These are phyloP conservation scores for Clonostachys chloroleuca DNA, from an alignment of 2,329 filamentous ascomycete genomes.

Conservation along the genomic window DNA sequence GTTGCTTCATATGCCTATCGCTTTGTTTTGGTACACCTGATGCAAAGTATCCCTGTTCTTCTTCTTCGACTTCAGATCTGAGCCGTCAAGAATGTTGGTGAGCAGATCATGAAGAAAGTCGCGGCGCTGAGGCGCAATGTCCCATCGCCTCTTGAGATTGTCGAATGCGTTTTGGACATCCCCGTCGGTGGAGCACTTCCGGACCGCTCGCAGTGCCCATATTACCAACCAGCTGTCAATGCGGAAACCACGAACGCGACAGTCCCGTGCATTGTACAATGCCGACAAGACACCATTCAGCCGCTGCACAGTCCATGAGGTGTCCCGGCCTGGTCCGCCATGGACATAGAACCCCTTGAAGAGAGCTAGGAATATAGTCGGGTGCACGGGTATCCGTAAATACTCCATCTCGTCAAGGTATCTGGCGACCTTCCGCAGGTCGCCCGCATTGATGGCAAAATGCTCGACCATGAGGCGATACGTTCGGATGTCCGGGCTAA, in stretches of 20 bases:
- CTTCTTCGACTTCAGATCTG: slow-evolving; percentile 14
- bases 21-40: background rate
- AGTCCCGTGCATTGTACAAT: slow-evolving; percentile 52
- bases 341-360: slow-evolving; percentile 79
- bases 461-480: slow-evolving; percentile 77
- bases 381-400: slow-evolving; percentile 64
- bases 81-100: slow-evolving; percentile 30
- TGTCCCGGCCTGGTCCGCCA: slow-evolving; percentile 53
- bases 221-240: slow-evolving; percentile 58
- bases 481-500: slow-evolving; percentile 73
- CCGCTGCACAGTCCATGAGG: slow-evolving; percentile 68
- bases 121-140: slow-evolving; percentile 29
- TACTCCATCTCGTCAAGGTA: slow-evolving; percentile 78
- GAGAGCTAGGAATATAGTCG: slow-evolving; percentile 72
- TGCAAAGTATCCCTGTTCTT: slow-evolving; percentile 9
- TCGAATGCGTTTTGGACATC: slow-evolving; percentile 51
- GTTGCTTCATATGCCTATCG: background rate
- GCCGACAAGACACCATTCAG: slow-evolving; percentile 65
- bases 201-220: slow-evolving; percentile 60
- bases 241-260: slow-evolving; percentile 37
- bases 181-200: slow-evolving; percentile 50
- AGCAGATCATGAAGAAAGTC: slow-evolving; percentile 43
- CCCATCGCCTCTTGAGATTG: slow-evolving; percentile 41
- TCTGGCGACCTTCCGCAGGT: slow-evolving; percentile 65
- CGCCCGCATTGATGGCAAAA: slow-evolving; percentile 63